Percentiles rank a stretch among this genome's conserved stretches.
phyloP scores from a whole-genome alignment of 2,329 filamentous ascomycete species.

The Neofusicoccum ribis region DNA sequence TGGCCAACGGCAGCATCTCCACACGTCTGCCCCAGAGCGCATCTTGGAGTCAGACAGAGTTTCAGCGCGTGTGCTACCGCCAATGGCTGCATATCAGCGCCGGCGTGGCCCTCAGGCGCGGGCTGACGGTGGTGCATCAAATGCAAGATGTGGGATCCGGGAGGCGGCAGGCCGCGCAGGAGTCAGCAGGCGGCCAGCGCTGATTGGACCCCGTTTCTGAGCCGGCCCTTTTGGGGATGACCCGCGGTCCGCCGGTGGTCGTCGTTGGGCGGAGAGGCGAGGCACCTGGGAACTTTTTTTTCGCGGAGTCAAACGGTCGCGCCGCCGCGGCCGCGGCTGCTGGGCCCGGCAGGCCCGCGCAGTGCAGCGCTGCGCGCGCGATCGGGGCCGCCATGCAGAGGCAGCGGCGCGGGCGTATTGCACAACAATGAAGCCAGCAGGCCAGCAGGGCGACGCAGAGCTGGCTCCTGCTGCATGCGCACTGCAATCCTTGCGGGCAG shows the following conservation, averaged over 20 bases:
- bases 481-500: slow-evolving; percentile 7
- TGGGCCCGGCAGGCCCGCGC: neutral
- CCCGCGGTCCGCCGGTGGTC: neutral
- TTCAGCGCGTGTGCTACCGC: slow-evolving; percentile 6
- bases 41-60: slow-evolving; percentile 13
- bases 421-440: neutral
- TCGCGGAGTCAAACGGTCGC: neutral
- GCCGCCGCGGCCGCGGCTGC: neutral
- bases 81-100: slow-evolving; percentile 9
- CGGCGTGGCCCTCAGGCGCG: neutral
- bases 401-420: neutral
- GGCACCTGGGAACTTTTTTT: neutral
- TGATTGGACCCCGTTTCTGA: slow-evolving; percentile 4
- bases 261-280: neutral
- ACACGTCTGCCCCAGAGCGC: slow-evolving; percentile 7
- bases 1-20: neutral
- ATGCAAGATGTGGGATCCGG: slow-evolving; percentile 8
- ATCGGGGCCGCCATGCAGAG: slow-evolving; percentile 1
- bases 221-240: neutral
- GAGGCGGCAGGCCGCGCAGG: slow-evolving; percentile 6
- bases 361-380: neutral
- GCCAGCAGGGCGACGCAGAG: neutral
- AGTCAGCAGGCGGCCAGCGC: slow-evolving; percentile 4
- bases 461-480: neutral
- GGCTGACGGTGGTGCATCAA: slow-evolving; percentile 11